Base-by-base conservation (phyloP, 2,329 filamentous ascomycete species). In the Sclerotinia glacialis region DNA sequence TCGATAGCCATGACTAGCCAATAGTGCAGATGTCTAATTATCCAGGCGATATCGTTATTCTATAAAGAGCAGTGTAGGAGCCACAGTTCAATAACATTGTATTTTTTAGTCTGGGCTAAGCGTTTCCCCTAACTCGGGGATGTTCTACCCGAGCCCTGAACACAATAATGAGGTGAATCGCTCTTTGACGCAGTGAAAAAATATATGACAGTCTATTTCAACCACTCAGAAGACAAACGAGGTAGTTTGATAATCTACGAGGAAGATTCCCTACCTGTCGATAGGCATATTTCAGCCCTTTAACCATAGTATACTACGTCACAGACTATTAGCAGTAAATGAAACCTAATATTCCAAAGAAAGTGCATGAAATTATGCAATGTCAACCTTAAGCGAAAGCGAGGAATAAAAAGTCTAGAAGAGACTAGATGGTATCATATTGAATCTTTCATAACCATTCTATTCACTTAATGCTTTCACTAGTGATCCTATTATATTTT, bases 221-320 rank as follows among this genome's bases (percentile, higher is more conserved):
- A 16, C 37, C 12, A 1, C 37, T 5, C 12, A 40, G 37, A 40
- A 14, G 14, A 16, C 12, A 16, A 5, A 12, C 26, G 1, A 14
- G 5, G 9, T 28, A n/a, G 37, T 14, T 21, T 3, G 2, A 14
- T 7, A 26, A 5, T 23, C 5, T 5, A 40, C 37, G 14, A 40
- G 37, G 12, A 40, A 16, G 12, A 40, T 40, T 40, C 37, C 12
- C 37, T 40, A 5, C 12, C 9, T 3, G 5, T 40, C 12, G 37
- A 40, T 40, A 53, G 2, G 9, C 18, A 46, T 54, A 0, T 18
- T 3, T n/a, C 9, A 53, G 5, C 8, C 11, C 28, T 34, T 5
- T 18, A 21, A 12, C 6, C 0, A 34, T 5, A 7, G 21, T 2
- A 1, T 0, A 21, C 21, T 34, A 2, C 5, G 2, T 5, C 7